Percentiles rank a stretch among this genome's conserved stretches.
These are phyloP conservation scores for Cyanidiococcus yangmingshanensis DNA, from an alignment of 23 red algal species.

Conservation along the genomic window DNA sequence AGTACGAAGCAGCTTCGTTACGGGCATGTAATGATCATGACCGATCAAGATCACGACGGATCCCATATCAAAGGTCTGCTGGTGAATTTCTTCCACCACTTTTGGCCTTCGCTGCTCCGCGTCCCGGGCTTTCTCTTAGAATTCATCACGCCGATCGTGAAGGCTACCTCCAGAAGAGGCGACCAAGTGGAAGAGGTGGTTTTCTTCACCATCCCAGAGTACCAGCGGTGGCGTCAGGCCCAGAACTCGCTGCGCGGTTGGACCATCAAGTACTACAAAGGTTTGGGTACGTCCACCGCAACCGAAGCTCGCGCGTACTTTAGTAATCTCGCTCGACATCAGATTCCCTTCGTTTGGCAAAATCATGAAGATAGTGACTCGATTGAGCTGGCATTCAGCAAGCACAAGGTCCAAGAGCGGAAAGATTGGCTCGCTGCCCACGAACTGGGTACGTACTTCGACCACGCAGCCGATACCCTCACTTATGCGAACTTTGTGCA, in stretches of 20 bases:
- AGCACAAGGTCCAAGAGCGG: slow-evolving; percentile 24
- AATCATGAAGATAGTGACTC: background rate
- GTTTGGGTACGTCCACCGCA: slow-evolving; percentile 39
- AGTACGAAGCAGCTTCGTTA: slow-evolving; percentile 28
- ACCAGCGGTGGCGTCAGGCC: slow-evolving; percentile 22
- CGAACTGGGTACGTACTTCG: slow-evolving; percentile 27
- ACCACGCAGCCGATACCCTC: slow-evolving; percentile 65
- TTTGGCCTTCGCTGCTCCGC: slow-evolving; percentile 33
- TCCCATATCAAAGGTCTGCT: slow-evolving; percentile 49
- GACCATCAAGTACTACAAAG: slow-evolving; percentile 57
- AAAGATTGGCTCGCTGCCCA: slow-evolving; percentile 29
- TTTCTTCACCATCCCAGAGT: slow-evolving; percentile 34
- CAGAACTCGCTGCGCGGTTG: background rate
- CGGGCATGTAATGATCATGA: slow-evolving; percentile 50
- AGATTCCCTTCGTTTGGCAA: background rate
- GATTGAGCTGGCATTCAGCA: slow-evolving; percentile 39
- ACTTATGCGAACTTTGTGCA: slow-evolving; percentile 58
- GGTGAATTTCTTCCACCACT: slow-evolving; percentile 44
- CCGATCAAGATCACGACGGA: slow-evolving; percentile 50
- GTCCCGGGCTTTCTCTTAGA: slow-evolving; percentile 25
- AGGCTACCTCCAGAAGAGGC: slow-evolving; percentile 20
- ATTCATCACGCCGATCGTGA: slow-evolving; percentile 46
- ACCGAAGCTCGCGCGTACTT: slow-evolving; percentile 42
- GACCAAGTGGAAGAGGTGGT: background rate
- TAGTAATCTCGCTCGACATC: background rate